A percentile compares a stretch with the other conserved stretches of the same genome.
These are phyloP conservation scores for Besnoitia besnoiti DNA, from an alignment of 169 alveolate genomes.

Conservation along the genomic window DNA sequence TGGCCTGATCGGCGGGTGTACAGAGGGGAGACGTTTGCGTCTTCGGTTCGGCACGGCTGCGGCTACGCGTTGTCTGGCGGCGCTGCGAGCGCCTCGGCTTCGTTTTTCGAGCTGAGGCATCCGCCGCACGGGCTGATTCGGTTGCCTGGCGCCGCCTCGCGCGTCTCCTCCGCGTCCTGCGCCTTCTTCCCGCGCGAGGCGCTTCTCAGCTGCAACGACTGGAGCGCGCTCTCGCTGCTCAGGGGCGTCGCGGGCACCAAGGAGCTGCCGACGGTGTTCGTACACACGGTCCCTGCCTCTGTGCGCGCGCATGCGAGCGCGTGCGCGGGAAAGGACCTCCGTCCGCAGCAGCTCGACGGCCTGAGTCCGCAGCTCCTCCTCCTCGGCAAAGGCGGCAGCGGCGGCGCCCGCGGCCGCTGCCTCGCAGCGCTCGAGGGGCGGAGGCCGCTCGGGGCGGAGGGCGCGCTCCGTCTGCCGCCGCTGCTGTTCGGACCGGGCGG, in stretches of 20 bases:
- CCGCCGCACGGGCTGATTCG: background rate
- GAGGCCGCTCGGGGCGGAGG: background rate
- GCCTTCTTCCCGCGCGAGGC: background rate
- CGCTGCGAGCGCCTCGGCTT: slow-evolving; percentile 19
- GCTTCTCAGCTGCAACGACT: background rate
- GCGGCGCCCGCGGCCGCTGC: background rate
- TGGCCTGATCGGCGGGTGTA: slow-evolving; percentile 44
- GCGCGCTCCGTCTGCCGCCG: background rate
- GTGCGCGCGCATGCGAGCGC: background rate
- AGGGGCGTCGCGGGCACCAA: background rate
- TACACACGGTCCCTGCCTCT: background rate
- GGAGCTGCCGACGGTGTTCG: slow-evolving; percentile 6
- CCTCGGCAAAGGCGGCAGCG: background rate
- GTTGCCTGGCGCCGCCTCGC: slow-evolving; percentile 3
- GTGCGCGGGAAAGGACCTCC: background rate
- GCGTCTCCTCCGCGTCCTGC: background rate
- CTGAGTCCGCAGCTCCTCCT: background rate
- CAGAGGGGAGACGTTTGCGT: slow-evolving; percentile 48
- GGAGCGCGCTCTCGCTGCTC: slow-evolving; percentile 9
- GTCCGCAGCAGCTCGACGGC: background rate
- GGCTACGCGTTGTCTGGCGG: slow-evolving; percentile 56
- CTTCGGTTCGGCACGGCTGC: slow-evolving; percentile 51
- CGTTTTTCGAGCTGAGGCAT: slow-evolving; percentile 33
- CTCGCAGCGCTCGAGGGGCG: background rate
- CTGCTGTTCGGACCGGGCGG: background rate